These are phyloP conservation scores for Vigna reflexopilosa DNA, from an alignment of 306 rosid genomes.

Conservation along the genomic window DNA sequence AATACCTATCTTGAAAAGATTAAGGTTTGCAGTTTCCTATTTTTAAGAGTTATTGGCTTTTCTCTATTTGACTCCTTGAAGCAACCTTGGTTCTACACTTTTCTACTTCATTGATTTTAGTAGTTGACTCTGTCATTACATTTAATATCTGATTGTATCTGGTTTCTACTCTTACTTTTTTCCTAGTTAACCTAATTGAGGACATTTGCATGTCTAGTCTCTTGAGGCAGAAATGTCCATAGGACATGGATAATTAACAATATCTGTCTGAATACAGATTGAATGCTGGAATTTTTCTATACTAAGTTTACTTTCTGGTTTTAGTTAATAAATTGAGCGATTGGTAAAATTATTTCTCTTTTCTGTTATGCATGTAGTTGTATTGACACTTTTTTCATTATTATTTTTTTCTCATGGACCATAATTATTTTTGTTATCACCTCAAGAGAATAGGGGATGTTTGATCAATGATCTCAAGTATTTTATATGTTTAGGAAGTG, in stretches of 20 bases:
- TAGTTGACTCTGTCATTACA: conserved; percentile 26
- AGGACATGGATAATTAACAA: not conserved
- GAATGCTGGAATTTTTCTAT: conserved; percentile 1
- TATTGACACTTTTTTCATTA: not conserved
- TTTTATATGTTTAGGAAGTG: not conserved
- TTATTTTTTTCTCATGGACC: conserved; percentile 7
- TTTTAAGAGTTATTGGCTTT: conserved; percentile 1
- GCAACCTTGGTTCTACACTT: conserved; percentile 28
- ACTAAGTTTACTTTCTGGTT: not conserved
- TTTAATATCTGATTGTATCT: conserved; percentile 16
- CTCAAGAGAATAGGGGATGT: not conserved
- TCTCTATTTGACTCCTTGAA: conserved; percentile 14
- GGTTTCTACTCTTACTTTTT: conserved; percentile 16
- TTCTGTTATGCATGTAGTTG: not conserved
- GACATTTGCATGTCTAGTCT: conserved; percentile 2
- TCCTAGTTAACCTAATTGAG: not conserved
- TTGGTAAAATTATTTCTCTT: not conserved
- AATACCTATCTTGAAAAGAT: conserved; percentile 75
- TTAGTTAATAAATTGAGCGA: not conserved
- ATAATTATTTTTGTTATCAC: conserved; percentile 1
- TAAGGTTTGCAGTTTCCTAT: conserved; percentile 61
- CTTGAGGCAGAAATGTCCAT: conserved; percentile 4
- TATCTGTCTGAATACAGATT: not conserved
- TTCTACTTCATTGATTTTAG: not conserved
- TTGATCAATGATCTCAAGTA: not conserved